phyloP scores from a whole-genome alignment of 163 green algal genomes.

The Chlamydomonas reinhardtii region DNA sequence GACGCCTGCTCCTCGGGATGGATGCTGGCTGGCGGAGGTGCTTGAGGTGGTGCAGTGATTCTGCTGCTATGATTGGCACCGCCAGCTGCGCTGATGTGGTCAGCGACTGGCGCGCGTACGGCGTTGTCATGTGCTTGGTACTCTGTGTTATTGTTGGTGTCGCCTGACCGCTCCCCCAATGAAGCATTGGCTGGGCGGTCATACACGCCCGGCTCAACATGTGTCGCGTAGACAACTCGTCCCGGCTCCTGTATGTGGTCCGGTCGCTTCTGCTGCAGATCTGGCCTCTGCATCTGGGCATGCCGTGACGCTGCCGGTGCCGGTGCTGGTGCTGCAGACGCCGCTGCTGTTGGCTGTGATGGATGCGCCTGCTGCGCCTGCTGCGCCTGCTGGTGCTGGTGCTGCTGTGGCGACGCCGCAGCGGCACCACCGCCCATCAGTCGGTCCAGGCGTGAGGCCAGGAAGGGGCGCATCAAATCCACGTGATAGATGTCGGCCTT shows the following conservation, averaged over 20 bases:
- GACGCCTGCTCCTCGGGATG: no score
- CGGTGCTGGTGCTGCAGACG: no score
- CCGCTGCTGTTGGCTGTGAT: no score
- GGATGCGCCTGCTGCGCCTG: neutral
- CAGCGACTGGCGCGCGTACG: no score
- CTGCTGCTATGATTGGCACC: no score
- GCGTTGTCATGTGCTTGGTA: neutral
- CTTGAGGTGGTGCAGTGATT: no score
- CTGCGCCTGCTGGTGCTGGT: neutral
- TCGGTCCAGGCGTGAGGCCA: neutral
- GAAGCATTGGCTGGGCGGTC: neutral
- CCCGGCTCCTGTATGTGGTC: no score
- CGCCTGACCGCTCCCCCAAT: no score
- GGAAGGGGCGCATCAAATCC: constrained; percentile 36
- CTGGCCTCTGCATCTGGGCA: no score
- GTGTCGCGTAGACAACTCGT: neutral
- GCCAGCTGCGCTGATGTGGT: no score
- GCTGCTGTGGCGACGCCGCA: neutral
- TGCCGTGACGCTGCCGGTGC: neutral
- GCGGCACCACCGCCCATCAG: neutral
- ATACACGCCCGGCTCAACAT: neutral
- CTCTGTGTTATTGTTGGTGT: neutral
- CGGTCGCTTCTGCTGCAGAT: no score
- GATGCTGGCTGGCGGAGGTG: no score
- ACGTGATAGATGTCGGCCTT: constrained; percentile 43